Conservation (phyloP, 164 flowering plant species). For the Magnolia sinica region DNA sequence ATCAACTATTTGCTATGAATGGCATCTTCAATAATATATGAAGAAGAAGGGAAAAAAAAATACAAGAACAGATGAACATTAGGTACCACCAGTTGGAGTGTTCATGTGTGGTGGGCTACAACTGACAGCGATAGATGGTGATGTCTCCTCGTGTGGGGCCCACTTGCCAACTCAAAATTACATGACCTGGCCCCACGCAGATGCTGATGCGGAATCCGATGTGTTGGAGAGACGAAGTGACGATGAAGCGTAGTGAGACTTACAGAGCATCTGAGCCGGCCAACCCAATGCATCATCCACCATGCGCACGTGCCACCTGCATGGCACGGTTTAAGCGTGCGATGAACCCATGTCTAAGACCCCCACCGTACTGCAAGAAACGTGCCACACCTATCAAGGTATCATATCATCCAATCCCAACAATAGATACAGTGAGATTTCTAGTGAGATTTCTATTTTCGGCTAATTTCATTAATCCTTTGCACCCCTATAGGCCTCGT, state of each 20-base stretch:
- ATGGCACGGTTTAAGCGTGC: constrained; percentile 39
- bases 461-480: no score
- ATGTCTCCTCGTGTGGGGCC: not conserved
- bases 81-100: no score
- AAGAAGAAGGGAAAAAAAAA: no score
- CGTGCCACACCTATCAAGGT: constrained; percentile 23
- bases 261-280: constrained; percentile 13
- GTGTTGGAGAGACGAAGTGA: not conserved
- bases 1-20: no score
- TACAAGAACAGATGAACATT: no score
- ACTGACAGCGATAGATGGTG: no score
- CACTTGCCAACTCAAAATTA: not conserved
- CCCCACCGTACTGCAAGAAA: constrained; percentile 34
- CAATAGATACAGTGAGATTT: no score
- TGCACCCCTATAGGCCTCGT: no score
- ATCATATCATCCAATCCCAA: no score
- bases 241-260: not conserved
- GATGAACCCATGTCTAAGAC: constrained; percentile 31
- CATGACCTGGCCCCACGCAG: not conserved
- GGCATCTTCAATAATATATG: no score
- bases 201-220: not conserved
- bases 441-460: no score
- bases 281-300: constrained; percentile 30
- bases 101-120: no score
- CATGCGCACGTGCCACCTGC: constrained; percentile 39